phyloP scores from a whole-genome alignment of 176 grass and related monocot genomes.

The Microstegium vimineum region DNA sequence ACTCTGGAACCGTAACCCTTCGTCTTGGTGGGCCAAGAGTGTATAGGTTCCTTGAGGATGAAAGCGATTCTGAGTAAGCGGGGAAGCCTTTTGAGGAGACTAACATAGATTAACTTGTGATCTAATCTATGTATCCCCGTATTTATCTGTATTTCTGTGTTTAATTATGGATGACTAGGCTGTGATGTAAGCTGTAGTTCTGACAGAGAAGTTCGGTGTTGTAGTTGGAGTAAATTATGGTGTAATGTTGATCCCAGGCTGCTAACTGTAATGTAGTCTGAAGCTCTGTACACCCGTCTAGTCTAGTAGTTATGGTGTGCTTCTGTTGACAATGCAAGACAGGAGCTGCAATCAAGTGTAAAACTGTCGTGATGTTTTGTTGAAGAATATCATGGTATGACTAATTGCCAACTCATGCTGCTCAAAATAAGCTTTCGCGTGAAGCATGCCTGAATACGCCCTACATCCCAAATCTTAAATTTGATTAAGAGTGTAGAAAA shows the following conservation, averaged over 20 bases:
- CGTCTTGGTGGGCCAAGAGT: conserved; percentile 53
- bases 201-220: conserved; percentile 13
- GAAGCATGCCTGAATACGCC: no score
- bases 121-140: conserved; percentile 43
- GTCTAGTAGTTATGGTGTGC: conserved; percentile 20
- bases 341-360: not conserved
- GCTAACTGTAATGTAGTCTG: conserved; percentile 24
- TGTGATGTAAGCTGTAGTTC: conserved; percentile 24
- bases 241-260: conserved; percentile 12
- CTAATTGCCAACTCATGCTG: not conserved
- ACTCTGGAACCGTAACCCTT: conserved; percentile 67
- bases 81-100: conserved; percentile 7
- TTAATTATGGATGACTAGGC: conserved; percentile 38
- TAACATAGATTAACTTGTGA: conserved; percentile 31
- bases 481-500: no score
- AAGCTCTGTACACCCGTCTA: not conserved
- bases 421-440: not conserved
- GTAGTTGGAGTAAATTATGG: not conserved
- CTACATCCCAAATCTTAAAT: no score
- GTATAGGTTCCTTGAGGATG: conserved; percentile 58
- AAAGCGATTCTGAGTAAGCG: conserved; percentile 47
- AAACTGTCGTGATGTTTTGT: not conserved
- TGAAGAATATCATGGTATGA: not conserved
- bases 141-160: conserved; percentile 46
- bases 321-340: not conserved